These are phyloP conservation scores for Pseudofabraea citricarpa DNA, from an alignment of 2,329 filamentous ascomycete species.

Conservation along the genomic window DNA sequence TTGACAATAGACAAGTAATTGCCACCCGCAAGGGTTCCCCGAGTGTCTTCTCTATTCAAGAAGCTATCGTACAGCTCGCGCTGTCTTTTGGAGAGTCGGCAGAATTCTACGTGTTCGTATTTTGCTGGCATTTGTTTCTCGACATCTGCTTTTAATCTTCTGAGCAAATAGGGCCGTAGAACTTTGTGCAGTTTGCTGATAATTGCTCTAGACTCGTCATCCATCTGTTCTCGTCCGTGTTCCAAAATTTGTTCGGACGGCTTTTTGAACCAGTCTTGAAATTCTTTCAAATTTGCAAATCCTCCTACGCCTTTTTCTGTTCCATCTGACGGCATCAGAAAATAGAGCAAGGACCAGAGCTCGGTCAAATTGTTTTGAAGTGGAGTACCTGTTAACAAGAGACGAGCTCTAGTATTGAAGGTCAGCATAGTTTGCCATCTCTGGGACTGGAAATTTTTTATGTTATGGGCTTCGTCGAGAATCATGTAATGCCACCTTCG, in stretches of 20 bases:
- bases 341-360: slow-evolving; percentile 94
- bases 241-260: slow-evolving; percentile 96
- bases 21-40: slow-evolving; percentile 81
- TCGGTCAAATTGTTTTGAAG: slow-evolving; percentile 96
- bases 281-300: slow-evolving; percentile 92
- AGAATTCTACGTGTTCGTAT: slow-evolving; percentile 95
- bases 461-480: slow-evolving; percentile 96
- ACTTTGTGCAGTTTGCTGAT: slow-evolving; percentile 94
- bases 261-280: slow-evolving; percentile 92
- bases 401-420: slow-evolving; percentile 82
- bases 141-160: slow-evolving; percentile 90
- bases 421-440: slow-evolving; percentile 93
- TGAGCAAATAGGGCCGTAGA: slow-evolving; percentile 83
- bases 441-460: slow-evolving; percentile 98
- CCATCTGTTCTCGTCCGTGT: slow-evolving; percentile 88
- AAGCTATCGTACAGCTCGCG: slow-evolving; percentile 96
- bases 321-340: slow-evolving; percentile 84
- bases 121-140: slow-evolving; percentile 99
- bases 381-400: slow-evolving; percentile 89
- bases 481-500: slow-evolving; percentile 97
- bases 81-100: slow-evolving; percentile 90
- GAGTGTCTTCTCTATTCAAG: slow-evolving; percentile 82
- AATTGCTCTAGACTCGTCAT: slow-evolving; percentile 86
- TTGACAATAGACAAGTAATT: slow-evolving; percentile 99
- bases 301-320: slow-evolving; percentile 73